Conservation (phyloP, 768 basidiomycete species). For the Termitomyces sp. region DNA sequence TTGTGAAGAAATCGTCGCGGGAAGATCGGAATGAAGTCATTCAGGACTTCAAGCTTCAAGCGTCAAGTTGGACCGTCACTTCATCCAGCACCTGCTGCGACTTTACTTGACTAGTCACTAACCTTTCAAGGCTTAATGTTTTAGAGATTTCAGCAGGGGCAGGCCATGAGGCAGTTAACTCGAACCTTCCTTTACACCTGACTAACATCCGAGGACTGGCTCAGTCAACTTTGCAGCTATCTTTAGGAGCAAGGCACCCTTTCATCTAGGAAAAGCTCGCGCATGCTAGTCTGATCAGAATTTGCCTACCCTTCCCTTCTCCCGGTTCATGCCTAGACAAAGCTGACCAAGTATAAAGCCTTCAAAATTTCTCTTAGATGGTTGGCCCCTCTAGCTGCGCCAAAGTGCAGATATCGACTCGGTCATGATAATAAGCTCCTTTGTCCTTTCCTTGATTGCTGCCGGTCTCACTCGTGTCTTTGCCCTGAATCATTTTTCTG, state of each 20-base stretch:
- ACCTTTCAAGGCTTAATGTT: background rate
- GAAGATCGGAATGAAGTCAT: background rate
- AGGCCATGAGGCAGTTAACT: background rate
- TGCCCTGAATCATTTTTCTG: conserved; percentile 27
- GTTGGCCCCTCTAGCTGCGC: background rate
- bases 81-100: background rate
- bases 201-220: background rate
- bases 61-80: background rate
- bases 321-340: background rate
- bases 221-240: background rate
- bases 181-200: background rate
- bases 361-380: background rate
- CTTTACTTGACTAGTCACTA: background rate
- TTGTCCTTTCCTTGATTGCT: background rate
- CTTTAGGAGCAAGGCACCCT: background rate
- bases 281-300: background rate
- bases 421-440: background rate
- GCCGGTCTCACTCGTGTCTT: conserved; percentile 6
- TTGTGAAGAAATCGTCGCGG: background rate
- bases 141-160: background rate
- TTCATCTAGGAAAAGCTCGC: background rate
- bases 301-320: background rate
- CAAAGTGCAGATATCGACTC: background rate
- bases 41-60: no score
- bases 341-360: background rate